These are phyloP conservation scores for Omphalotus olearius DNA, from an alignment of 1,284 basidiomycete genomes.

Conservation along the genomic window DNA sequence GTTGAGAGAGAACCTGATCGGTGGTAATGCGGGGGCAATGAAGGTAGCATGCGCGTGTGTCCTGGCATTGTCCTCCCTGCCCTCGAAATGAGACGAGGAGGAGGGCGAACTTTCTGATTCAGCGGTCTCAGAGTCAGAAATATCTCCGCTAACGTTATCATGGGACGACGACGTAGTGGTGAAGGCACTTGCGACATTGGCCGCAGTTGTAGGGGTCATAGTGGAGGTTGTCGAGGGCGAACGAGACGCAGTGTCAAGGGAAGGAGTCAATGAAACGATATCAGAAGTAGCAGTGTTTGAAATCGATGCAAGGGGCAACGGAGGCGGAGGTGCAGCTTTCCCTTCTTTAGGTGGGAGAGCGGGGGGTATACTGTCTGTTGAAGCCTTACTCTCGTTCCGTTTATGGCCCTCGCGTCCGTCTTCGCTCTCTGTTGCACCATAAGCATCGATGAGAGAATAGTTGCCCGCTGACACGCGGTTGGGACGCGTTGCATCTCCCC, in stretches of 20 bases:
- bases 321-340: constrained; percentile 17
- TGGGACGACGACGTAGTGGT: not conserved
- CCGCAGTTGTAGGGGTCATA: not conserved
- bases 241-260: not conserved
- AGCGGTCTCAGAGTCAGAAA: constrained; percentile 10
- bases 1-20: constrained; percentile 80
- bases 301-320: not conserved
- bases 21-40: constrained; percentile 76
- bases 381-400: not conserved
- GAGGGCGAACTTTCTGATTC: constrained; percentile 8
- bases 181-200: not conserved
- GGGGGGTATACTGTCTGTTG: constrained; percentile 31
- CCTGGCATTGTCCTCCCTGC: constrained; percentile 44
- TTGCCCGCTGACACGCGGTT: not conserved
- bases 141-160: not conserved
- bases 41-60: constrained; percentile 64
- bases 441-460: constrained; percentile 6
- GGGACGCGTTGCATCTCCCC: constrained; percentile 6
- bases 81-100: constrained; percentile 3
- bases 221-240: not conserved
- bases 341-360: constrained; percentile 49
- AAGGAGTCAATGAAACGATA: constrained; percentile 5
- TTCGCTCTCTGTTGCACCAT: not conserved
- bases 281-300: constrained; percentile 1
- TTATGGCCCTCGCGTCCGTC: not conserved